Percentiles rank a stretch among this genome's conserved stretches.
These are phyloP conservation scores for Colletotrichum sp. DNA, from an alignment of 2,329 filamentous ascomycete genomes.

Conservation along the genomic window DNA sequence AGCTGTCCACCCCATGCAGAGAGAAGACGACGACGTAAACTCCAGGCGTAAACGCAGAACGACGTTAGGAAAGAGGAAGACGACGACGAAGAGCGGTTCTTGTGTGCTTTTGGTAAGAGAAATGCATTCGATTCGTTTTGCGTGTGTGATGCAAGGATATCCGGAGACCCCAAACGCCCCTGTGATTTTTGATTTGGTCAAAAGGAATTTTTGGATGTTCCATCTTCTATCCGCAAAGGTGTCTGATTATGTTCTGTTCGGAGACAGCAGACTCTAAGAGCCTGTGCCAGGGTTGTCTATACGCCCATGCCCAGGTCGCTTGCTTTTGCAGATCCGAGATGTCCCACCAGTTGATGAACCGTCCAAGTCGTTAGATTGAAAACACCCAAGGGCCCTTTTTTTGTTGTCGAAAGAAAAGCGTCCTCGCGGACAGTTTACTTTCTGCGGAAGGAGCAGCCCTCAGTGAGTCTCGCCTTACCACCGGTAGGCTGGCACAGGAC, in stretches of 20 bases:
- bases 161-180: conserved; percentile 79
- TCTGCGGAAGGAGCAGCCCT: conserved; percentile 99
- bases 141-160: conserved; percentile 73
- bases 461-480: conserved; percentile 98
- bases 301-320: conserved; percentile 53
- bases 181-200: conserved; percentile 50
- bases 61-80: background rate
- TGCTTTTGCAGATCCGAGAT: conserved; percentile 64
- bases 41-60: conserved; percentile 4
- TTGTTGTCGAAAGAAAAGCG: conserved; percentile 44
- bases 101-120: conserved; percentile 41
- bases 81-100: background rate
- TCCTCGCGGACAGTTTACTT: conserved; percentile 77
- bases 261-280: conserved; percentile 36
- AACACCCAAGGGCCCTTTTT: conserved; percentile 40
- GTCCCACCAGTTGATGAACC: conserved; percentile 54
- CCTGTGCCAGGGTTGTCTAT: conserved; percentile 48
- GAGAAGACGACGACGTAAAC: conserved; percentile 18
- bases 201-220: conserved; percentile 61
- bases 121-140: conserved; percentile 34
- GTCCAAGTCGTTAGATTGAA: conserved; percentile 49
- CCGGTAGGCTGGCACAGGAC: conserved; percentile 99
- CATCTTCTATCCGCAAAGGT: conserved; percentile 75
- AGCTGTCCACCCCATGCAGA: conserved; percentile 63
- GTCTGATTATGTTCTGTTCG: conserved; percentile 46